Conservation (phyloP, 148 eudicot genomes). For the Diospyros lotus region DNA sequence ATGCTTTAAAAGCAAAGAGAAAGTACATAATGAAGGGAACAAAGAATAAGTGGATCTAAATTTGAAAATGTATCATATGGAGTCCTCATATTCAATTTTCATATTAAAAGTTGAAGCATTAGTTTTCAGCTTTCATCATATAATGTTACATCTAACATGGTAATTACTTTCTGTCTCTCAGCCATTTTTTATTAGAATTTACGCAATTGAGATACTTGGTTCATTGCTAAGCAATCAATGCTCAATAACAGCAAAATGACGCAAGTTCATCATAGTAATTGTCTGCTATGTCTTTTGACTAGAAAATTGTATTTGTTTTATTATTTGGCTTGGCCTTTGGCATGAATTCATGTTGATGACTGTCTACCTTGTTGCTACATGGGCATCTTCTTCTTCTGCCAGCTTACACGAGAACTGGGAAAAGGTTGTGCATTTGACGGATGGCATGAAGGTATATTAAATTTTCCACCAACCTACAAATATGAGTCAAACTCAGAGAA, state of each 20-base stretch:
- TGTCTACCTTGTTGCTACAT: constrained; percentile 10
- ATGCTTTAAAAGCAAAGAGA: background rate
- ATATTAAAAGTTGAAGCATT: background rate
- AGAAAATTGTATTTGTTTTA: background rate
- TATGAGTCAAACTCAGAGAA: constrained; percentile 73
- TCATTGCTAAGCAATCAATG: background rate
- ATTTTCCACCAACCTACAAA: constrained; percentile 91
- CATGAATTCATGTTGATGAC: background rate
- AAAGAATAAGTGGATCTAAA: too few relatives aligned
- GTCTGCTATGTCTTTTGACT: background rate
- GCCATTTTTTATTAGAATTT: background rate
- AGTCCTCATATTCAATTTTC: too few relatives aligned
- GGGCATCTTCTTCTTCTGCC: constrained; percentile 23
- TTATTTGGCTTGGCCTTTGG: background rate
- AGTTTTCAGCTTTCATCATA: background rate
- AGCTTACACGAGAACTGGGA: constrained; percentile 67
- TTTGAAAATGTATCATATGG: too few relatives aligned
- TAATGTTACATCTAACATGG: background rate
- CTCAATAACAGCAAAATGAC: background rate
- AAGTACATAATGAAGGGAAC: background rate
- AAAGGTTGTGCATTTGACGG: constrained; percentile 91
- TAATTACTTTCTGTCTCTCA: background rate
- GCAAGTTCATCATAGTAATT: background rate
- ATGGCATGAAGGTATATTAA: constrained; percentile 79
- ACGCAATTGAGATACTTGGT: too few relatives aligned